phyloP scores from a whole-genome alignment of 2,329 filamentous ascomycete genomes.

The Anthostomella pinea region DNA sequence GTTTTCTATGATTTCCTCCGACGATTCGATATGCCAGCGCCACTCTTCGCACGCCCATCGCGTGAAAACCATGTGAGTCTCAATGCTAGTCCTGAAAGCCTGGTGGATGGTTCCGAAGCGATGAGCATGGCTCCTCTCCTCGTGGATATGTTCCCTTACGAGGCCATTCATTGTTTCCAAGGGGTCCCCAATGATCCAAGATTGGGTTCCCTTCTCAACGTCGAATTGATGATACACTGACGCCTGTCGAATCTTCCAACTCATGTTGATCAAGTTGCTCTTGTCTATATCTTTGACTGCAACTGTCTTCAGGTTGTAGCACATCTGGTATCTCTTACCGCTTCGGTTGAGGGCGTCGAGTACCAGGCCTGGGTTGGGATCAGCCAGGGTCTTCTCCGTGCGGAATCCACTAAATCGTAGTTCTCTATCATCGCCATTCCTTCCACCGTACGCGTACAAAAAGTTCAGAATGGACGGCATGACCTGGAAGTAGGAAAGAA shows the following conservation, averaged over 20 bases:
- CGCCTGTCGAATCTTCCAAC: slow-evolving; percentile 20
- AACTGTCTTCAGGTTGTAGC: slow-evolving; percentile 23
- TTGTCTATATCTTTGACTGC: neutral
- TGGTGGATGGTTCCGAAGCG: slow-evolving; percentile 24
- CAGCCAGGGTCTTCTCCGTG: slow-evolving; percentile 10
- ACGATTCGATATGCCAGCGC: slow-evolving; percentile 34
- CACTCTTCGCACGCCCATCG: slow-evolving; percentile 37
- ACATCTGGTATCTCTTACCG: slow-evolving; percentile 20
- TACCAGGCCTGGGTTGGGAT: neutral
- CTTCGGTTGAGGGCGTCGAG: slow-evolving; percentile 13
- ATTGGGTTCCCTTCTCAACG: slow-evolving; percentile 22
- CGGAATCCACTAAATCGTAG: slow-evolving; percentile 24
- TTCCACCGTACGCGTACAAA: slow-evolving; percentile 15
- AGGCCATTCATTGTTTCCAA: slow-evolving; percentile 22
- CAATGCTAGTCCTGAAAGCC: slow-evolving; percentile 31
- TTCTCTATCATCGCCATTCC: slow-evolving; percentile 15
- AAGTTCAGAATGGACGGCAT: slow-evolving; percentile 28
- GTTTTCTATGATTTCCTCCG: slow-evolving; percentile 31
- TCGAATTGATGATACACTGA: slow-evolving; percentile 26
- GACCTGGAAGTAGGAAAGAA: slow-evolving; percentile 29
- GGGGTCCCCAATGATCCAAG: slow-evolving; percentile 36
- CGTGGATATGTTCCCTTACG: too few species aligned
- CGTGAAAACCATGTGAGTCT: slow-evolving; percentile 31
- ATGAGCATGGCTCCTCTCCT: slow-evolving; percentile 28
- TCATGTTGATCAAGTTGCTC: neutral